These are phyloP conservation scores for Oryza punctata DNA, from an alignment of 176 grass and related monocot genomes.

Conservation along the genomic window DNA sequence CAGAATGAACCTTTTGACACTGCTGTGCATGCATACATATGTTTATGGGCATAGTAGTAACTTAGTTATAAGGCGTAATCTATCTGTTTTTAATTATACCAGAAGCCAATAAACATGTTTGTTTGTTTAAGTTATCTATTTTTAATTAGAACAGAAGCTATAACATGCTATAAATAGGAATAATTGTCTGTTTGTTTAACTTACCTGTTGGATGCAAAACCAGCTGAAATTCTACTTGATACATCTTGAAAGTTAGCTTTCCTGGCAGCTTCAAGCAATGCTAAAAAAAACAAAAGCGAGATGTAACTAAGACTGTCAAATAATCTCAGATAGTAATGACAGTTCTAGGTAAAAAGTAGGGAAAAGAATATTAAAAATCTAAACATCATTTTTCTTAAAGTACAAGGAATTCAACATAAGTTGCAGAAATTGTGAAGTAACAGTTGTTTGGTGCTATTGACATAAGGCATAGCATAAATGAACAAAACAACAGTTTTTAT, in stretches of 20 bases:
- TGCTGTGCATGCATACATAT: background rate
- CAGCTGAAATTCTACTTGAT: slow-evolving; percentile 62
- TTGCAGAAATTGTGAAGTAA: slow-evolving; percentile 8
- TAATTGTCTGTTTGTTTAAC: slow-evolving; percentile 15
- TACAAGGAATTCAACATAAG: background rate
- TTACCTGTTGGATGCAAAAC: slow-evolving; percentile 86
- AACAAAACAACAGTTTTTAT: background rate
- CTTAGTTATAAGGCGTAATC: background rate
- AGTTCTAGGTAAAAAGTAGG: background rate
- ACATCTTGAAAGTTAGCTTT: slow-evolving; percentile 79
- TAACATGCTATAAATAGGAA: background rate
- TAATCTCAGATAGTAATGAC: background rate
- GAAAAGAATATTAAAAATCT: background rate
- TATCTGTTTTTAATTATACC: background rate
- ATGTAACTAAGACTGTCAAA: slow-evolving; percentile 17
- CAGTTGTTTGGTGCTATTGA: background rate
- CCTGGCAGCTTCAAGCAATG: slow-evolving; percentile 93
- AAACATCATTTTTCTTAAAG: background rate
- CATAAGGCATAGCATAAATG: background rate
- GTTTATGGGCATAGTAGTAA: background rate
- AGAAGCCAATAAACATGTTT: slow-evolving; percentile 1
- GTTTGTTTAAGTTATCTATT: slow-evolving; percentile 22
- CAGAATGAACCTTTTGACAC: slow-evolving; percentile 25
- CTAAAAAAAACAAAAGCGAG: slow-evolving; percentile 38
- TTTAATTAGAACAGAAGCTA: background rate